phyloP scores from a whole-genome alignment of 2,329 filamentous ascomycete species.

The Cytospora paraplurivora region DNA sequence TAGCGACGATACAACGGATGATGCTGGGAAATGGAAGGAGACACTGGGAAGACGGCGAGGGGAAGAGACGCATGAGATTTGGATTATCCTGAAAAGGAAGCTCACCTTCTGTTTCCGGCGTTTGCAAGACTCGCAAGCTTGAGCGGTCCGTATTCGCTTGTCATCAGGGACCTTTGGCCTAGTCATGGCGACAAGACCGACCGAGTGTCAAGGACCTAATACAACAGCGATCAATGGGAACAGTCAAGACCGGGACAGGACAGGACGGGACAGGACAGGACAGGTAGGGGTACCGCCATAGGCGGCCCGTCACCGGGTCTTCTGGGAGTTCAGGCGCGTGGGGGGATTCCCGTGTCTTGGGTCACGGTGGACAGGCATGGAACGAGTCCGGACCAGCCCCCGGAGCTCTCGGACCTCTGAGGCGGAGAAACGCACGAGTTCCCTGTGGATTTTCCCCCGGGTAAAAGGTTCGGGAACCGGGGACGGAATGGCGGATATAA shows the following conservation, averaged over 20 bases:
- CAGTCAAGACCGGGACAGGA: constrained; percentile 4
- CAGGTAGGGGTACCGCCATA: constrained; percentile 18
- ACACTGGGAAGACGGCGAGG: neutral
- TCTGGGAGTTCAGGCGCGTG: neutral
- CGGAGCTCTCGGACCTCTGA: constrained; percentile 7
- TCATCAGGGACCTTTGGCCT: constrained; percentile 59
- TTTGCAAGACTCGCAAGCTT: constrained; percentile 67
- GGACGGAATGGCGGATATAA: neutral
- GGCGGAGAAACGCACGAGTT: neutral
- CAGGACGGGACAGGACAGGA: too few species aligned
- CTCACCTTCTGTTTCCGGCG: constrained; percentile 68
- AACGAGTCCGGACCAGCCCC: constrained; percentile 12
- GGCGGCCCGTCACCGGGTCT: constrained; percentile 16
- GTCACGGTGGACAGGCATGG: constrained; percentile 9
- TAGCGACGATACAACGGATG: neutral
- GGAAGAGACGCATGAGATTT: neutral
- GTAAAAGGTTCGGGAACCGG: neutral
- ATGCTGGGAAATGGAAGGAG: neutral
- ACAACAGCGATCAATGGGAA: constrained; percentile 26
- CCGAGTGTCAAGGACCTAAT: neutral
- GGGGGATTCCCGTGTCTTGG: neutral
- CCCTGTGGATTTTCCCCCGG: too few species aligned
- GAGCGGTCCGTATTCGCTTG: constrained; percentile 63
- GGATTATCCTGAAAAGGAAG: neutral
- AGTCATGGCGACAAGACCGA: constrained; percentile 44